A percentile compares a stretch with the other conserved stretches of the same genome.
Evolutionary conservation across 2,329 filamentous ascomycete genomes (phyloP).

Genomic region (Rhexocercosporidium sp.): DNA sequence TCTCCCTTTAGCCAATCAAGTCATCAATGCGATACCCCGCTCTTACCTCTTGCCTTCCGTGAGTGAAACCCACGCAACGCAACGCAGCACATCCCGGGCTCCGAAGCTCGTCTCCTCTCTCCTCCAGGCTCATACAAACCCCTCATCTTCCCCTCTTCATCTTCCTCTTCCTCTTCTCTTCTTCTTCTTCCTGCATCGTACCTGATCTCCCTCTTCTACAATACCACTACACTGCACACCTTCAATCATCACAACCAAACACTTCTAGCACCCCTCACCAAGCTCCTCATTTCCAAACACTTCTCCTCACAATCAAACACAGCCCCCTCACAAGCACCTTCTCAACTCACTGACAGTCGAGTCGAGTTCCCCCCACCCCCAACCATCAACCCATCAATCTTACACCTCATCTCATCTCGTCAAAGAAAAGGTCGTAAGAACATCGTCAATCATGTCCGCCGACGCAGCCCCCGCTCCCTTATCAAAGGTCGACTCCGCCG

Average conservation of each 20-base stretch:
- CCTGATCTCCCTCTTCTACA: slow-evolving; percentile 30
- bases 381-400: slow-evolving; percentile 18
- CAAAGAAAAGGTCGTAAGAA: slow-evolving; percentile 19
- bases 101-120: neutral
- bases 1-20: neutral
- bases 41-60: neutral
- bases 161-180: slow-evolving; percentile 12
- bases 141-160: slow-evolving; percentile 8
- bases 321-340: neutral
- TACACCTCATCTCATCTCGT: slow-evolving; percentile 6
- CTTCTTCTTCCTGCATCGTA: slow-evolving; percentile 29
- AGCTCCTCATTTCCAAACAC: neutral
- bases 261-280: neutral
- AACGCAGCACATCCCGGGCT: neutral
- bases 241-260: slow-evolving; percentile 10
- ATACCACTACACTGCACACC: neutral
- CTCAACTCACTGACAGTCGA: neutral
- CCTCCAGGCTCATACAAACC: slow-evolving; percentile 7
- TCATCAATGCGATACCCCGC: slow-evolving; percentile 2
- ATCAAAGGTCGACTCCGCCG: slow-evolving; percentile 89
- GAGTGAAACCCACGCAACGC: neutral
- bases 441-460: slow-evolving; percentile 56
- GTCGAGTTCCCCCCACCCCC: too few species aligned
- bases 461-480: slow-evolving; percentile 57
- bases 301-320: slow-evolving; percentile 1